A percentile compares a stretch with the other conserved stretches of the same genome.
These are phyloP conservation scores for Komagataella pseudopastoris DNA, from an alignment of 805 yeast species.

Conservation along the genomic window DNA sequence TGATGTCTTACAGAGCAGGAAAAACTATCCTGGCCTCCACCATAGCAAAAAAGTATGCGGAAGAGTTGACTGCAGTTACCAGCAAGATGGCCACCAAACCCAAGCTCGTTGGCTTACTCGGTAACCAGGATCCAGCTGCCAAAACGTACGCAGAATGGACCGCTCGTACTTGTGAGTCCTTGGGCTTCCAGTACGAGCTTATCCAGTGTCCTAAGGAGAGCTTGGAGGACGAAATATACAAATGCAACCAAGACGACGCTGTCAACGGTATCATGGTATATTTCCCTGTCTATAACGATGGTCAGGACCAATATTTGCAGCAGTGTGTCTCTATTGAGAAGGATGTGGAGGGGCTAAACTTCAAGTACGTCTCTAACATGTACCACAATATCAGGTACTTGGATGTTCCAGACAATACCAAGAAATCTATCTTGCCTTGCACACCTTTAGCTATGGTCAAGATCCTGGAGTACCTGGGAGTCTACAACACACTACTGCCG, in stretches of 20 bases:
- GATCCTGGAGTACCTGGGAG: slow-evolving; percentile 79
- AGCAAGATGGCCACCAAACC: slow-evolving; percentile 40
- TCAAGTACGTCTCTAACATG: slow-evolving; percentile 82
- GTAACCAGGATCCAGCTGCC: slow-evolving; percentile 92
- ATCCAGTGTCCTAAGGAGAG: slow-evolving; percentile 63
- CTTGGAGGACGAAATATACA: slow-evolving; percentile 69
- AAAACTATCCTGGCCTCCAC: slow-evolving; percentile 78
- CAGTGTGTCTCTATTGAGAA: slow-evolving; percentile 85
- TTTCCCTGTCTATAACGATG: slow-evolving; percentile 92
- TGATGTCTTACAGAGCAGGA: slow-evolving; percentile 29
- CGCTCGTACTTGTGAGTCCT: slow-evolving; percentile 70
- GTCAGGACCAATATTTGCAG: slow-evolving; percentile 91
- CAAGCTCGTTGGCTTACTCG: slow-evolving; percentile 77
- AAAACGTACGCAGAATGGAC: slow-evolving; percentile 95
- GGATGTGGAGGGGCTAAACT: slow-evolving; percentile 93
- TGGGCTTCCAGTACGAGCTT: slow-evolving; percentile 80
- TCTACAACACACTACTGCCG: slow-evolving; percentile 68
- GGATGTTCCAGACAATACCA: slow-evolving; percentile 48
- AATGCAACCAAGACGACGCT: slow-evolving; percentile 62
- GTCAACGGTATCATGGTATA: slow-evolving; percentile 94
- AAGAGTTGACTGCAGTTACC: slow-evolving; percentile 56
- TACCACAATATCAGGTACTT: slow-evolving; percentile 84
- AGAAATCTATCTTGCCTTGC: slow-evolving; percentile 87
- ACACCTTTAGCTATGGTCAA: slow-evolving; percentile 94
- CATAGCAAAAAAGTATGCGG: slow-evolving; percentile 69